Percentiles rank a stretch among this genome's conserved stretches.
phyloP scores from a whole-genome alignment of 1,284 basidiomycete genomes.

The Kalmanozyma brasiliensis region DNA sequence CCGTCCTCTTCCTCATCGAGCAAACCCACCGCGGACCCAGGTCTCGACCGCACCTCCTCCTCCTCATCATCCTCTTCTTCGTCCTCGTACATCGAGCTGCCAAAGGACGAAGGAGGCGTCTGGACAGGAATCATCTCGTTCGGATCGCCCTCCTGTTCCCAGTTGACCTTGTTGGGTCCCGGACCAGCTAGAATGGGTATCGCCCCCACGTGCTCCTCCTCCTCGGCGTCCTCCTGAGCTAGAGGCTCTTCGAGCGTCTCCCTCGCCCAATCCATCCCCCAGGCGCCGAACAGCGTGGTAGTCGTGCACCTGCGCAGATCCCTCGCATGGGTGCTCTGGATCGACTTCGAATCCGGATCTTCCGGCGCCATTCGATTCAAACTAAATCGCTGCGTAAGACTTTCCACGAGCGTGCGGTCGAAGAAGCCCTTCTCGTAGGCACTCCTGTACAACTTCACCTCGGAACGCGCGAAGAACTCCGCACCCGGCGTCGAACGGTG shows the following conservation, averaged over 20 bases:
- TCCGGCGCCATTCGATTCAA: conserved; percentile 39
- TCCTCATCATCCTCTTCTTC: conserved; percentile 36
- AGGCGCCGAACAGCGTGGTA: conserved; percentile 51
- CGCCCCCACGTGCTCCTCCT: conserved; percentile 2
- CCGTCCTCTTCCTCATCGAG: conserved; percentile 11
- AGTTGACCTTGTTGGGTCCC: conserved; percentile 40
- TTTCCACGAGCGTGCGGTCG: conserved; percentile 32
- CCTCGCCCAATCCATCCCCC: conserved; percentile 60
- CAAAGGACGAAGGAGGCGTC: conserved; percentile 48
- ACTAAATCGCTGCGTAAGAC: conserved; percentile 36
- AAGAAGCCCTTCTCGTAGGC: conserved; percentile 42
- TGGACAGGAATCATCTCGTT: conserved; percentile 58
- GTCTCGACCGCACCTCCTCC: conserved; percentile 36
- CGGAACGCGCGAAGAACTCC: conserved; percentile 52
- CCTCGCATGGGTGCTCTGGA: conserved; percentile 39
- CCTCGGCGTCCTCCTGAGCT: conserved; percentile 8
- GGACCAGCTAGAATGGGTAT: conserved; percentile 36
- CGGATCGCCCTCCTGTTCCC: conserved; percentile 51
- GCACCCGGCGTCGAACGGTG: conserved; percentile 39
- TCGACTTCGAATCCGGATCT: conserved; percentile 53
- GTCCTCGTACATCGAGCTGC: conserved; percentile 37
- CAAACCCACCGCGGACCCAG: conserved; percentile 38
- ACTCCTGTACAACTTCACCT: conserved; percentile 15
- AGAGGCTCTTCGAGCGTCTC: conserved; percentile 51
- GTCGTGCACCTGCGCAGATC: conserved; percentile 45